Evolutionary conservation across 768 basidiomycete species (phyloP), one percentile per base, ranked within the genome.

Genomic region (Erythrobasidium yunnanense): DNA sequence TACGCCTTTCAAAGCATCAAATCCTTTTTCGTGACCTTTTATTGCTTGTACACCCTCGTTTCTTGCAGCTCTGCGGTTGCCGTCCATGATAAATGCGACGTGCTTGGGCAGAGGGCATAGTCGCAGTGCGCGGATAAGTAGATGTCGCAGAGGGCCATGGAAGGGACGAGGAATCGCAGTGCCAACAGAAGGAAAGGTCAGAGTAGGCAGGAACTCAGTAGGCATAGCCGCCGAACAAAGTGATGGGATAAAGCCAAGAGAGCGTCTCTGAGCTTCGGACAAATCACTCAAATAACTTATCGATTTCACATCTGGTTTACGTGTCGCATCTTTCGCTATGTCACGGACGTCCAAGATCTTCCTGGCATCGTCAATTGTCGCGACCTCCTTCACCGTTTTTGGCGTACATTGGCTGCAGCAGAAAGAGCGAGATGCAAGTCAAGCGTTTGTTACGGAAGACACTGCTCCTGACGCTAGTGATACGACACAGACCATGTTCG

Each of bases 71-170:
- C 95, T 81, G 57, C 95, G 80, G 75, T 97, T 96, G 2, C 95
- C 95, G 73, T 99, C 95, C 90, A 99, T 92, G 27, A 93, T 85
- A 74, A 99, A 92, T 1, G 87, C 91, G 29, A 97, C 82, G 78
- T 99, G 95, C 46, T 79, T 76, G 0, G 95, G 95, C 7, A 92
- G 81, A 0, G 93, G 92, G 0, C 91, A 92, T 1, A 86, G 80
- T 0, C 85, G 79, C 49, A 99, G 81, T 20, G 90, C 77, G 66
- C 77, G 77, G 50, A 92, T 79, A 25, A 90, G 73, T 18, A 83
- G 73, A 65, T 81, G 34, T 27, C 71, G 69, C 38, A 73, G 67
- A n/a, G 49, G 23, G 0, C 67, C 66, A 46, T 70, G 71, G 17
- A 71, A 49, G 13, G 29, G 17, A 1, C 18, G 3, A 4, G 73